Base-by-base conservation (phyloP, 495 filamentous ascomycete species). In the Aspergillus affinis region DNA sequence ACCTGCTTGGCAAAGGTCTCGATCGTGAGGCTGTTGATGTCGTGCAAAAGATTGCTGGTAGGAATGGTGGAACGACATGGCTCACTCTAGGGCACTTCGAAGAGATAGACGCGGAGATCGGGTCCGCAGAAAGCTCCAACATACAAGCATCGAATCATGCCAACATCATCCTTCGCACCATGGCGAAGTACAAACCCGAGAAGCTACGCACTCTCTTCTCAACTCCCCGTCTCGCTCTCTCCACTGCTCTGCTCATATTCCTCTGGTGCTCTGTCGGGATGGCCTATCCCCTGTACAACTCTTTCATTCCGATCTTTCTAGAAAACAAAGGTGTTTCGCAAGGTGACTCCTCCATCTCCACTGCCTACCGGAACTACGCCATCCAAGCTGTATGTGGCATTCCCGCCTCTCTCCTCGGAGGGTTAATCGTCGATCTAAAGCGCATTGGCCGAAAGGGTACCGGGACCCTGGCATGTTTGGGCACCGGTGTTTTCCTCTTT, bases 361-460 rank as follows among this genome's bases (percentile, higher is more conserved):
- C 82, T 9, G 81, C 76, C 23, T 92, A 88, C 88, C 79, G 87
- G 49, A 90, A 91, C 73, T 90, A 91, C 66, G 80, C 86, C 4
- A 77, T 90, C 55, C 81, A 81, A 55, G 90, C 89, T 64, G 72
- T 87, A 19, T 84, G 78, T 54, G 75, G 81, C 17, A 87, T 91
- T 54, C 84, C 82, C 45, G 86, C 86, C 0, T 88, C 88, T 2
- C 70, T 90, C 5, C 68, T 89, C 0, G 88, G 86, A 0, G 87
- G 82, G 6, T 84, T 77, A 65, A 84, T 90, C 79, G 86, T 82
- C 68, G 81, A 84, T 21, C 77, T 76, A 9, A 71, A 67, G 15
- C 65, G 81, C 55, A 81, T 88, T 61, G 88, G 84, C 19, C 80
- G 85, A 52, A 79, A 76, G 48, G 85, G 85, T 50, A 90, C 87